Conservation (phyloP, 441 rosid genomes). For the Aleurites moluccanus region DNA sequence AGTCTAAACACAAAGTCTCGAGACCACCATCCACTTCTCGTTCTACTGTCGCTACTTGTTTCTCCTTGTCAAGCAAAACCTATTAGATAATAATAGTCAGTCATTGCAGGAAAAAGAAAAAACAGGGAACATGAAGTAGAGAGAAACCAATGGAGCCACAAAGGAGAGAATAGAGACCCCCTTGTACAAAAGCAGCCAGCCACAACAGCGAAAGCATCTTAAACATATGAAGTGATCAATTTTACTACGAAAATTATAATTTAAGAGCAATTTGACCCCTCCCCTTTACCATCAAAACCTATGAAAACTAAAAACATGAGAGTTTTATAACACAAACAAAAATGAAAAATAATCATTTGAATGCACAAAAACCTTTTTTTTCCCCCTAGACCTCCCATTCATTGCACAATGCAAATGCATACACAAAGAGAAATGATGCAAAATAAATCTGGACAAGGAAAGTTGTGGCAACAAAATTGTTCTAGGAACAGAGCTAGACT, state of each 20-base stretch:
- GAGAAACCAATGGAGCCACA: neutral
- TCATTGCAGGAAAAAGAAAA: neutral
- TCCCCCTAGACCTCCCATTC: neutral
- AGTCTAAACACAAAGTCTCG: slow-evolving; percentile 67
- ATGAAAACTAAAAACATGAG: neutral
- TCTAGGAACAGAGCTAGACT: too few species aligned
- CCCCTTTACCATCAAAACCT: neutral
- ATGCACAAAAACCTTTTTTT: neutral
- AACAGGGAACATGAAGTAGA: neutral
- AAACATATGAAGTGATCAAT: neutral
- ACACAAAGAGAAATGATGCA: neutral
- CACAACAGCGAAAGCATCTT: neutral
- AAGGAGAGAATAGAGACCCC: neutral
- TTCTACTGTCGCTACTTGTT: slow-evolving; percentile 67
- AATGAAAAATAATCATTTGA: neutral
- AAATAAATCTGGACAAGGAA: neutral
- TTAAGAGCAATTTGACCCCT: neutral
- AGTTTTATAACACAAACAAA: neutral
- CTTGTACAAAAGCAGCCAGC: neutral
- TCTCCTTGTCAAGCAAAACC: slow-evolving; percentile 81
- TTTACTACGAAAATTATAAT: neutral
- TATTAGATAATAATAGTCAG: slow-evolving; percentile 41
- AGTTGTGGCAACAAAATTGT: neutral
- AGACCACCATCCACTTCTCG: slow-evolving; percentile 98
- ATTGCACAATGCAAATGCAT: neutral